Base-by-base conservation (phyloP, 306 rosid genomes). In the Neltuma alba region DNA sequence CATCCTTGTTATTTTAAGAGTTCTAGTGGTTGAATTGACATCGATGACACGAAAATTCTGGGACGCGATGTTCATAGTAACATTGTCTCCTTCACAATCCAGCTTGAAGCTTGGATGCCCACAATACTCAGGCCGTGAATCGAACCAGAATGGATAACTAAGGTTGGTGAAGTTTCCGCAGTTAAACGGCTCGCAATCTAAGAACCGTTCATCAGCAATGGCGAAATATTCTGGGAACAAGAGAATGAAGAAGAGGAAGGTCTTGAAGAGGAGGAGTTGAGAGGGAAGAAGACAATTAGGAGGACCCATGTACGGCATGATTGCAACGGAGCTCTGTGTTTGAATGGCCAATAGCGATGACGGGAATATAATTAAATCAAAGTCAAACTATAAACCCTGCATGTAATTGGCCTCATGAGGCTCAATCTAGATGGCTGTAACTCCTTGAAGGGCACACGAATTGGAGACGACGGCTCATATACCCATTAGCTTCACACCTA, bases 111-210 rank as follows among this genome's bases (percentile, higher is more conserved):
- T 73, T 28, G 77, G 84, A 25, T 70, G 85, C 1, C 91, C 93
- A 38, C 91, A 89, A 70, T 69, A 70, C 14, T 18, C 33, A 9
- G 60, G 79, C 52, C 60, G 86, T 66, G 13, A 9, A 3, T 2
- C 23, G 21, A 18, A 70, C 91, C 91, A 83, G 60, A 87, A 89
- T 42, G 93, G 93, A 64, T 79, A 87, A 5, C 70, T 28, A 34
- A 83, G 30, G 25, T 73, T 10, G 4, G 31, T 27, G 78, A 83
- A 5, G 0, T 60, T 44, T 2, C 93, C 93, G n/a, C 93, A 89
- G 16, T 9, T 37, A 44, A 81, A 77, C 33, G 86, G 81, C 13
- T 57, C 79, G 79, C 90, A 86, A 6, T 33, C 50, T 47, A 74
- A 3, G 81, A 72, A 88, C 1, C 0, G 14, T 15, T 81, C 75